Conservation (phyloP, 805 yeast species). For the Pichia thaimueangensis region DNA sequence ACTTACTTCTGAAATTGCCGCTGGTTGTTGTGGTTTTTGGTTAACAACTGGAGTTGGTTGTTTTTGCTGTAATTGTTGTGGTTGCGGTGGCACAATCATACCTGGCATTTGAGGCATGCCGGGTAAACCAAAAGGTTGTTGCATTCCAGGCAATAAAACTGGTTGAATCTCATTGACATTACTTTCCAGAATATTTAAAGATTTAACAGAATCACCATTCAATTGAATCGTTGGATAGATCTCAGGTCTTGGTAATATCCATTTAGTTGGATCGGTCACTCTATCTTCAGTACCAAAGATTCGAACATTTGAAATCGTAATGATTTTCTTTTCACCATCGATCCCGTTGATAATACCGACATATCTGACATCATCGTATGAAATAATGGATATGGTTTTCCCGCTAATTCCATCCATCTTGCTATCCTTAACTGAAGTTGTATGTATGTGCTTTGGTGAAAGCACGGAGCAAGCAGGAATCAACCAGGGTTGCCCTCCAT, state of each 20-base stretch:
- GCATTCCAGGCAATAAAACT: constrained; percentile 32
- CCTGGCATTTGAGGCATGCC: constrained; percentile 1
- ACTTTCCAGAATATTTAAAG: constrained; percentile 73
- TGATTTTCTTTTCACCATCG: constrained; percentile 86
- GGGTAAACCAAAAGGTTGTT: constrained; percentile 11
- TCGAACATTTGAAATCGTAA: constrained; percentile 71
- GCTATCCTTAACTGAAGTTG: too few relatives aligned
- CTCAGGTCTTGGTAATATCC: constrained; percentile 62
- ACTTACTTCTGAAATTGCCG: too few relatives aligned
- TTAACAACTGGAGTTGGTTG: background rate
- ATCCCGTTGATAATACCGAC: constrained; percentile 85
- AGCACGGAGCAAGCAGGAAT: too few relatives aligned
- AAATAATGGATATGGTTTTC: constrained; percentile 74
- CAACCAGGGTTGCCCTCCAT: too few relatives aligned
- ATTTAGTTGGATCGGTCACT: constrained; percentile 58
- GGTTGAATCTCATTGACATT: constrained; percentile 61
- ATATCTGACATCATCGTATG: constrained; percentile 76
- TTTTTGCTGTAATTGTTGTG: constrained; percentile 12
- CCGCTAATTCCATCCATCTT: constrained; percentile 92
- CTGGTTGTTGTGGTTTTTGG: too few relatives aligned
- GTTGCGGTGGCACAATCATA: constrained; percentile 9
- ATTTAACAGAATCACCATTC: constrained; percentile 89
- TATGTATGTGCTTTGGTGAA: too few relatives aligned
- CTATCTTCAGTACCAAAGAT: constrained; percentile 93
- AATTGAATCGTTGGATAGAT: constrained; percentile 74